These are phyloP conservation scores for Xylaria sp. DNA, from an alignment of 2,329 filamentous ascomycete species.

Conservation along the genomic window DNA sequence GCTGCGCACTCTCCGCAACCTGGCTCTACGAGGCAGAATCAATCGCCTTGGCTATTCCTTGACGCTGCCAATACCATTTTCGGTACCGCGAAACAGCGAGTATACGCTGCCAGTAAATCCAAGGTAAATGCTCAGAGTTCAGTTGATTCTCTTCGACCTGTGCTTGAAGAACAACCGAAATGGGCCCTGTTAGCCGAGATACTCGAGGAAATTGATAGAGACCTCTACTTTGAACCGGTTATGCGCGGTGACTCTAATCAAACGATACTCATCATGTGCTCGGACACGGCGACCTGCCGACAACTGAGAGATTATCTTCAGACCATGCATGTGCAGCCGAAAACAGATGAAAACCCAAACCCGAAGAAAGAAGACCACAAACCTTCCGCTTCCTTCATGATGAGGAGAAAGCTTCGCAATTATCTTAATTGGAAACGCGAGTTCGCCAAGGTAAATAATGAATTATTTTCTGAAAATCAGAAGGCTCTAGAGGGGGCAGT, in stretches of 20 bases:
- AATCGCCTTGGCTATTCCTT: conserved; percentile 95
- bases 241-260: conserved; percentile 86
- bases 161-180: conserved; percentile 94
- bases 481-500: conserved; percentile 75
- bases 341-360: conserved; percentile 53
- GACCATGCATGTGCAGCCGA: conserved; percentile 81
- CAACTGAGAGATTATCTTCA: conserved; percentile 93
- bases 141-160: conserved; percentile 74
- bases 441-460: conserved; percentile 84
- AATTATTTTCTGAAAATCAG: conserved; percentile 82
- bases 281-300: conserved; percentile 83
- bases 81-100: conserved; percentile 84
- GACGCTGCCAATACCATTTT: conserved; percentile 96
- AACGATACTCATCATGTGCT: conserved; percentile 96
- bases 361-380: conserved; percentile 62
- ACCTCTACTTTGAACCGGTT: conserved; percentile 83
- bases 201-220: conserved; percentile 90
- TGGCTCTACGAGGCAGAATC: conserved; percentile 85
- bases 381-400: conserved; percentile 85
- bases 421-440: conserved; percentile 93
- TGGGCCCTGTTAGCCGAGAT: conserved; percentile 91
- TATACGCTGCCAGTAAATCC: conserved; percentile 76
- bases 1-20: conserved; percentile 89
- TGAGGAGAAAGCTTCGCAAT: conserved; percentile 84
- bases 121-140: conserved; percentile 60